Conservation (phyloP, 345 rosid species). For the Pistacia vera region DNA sequence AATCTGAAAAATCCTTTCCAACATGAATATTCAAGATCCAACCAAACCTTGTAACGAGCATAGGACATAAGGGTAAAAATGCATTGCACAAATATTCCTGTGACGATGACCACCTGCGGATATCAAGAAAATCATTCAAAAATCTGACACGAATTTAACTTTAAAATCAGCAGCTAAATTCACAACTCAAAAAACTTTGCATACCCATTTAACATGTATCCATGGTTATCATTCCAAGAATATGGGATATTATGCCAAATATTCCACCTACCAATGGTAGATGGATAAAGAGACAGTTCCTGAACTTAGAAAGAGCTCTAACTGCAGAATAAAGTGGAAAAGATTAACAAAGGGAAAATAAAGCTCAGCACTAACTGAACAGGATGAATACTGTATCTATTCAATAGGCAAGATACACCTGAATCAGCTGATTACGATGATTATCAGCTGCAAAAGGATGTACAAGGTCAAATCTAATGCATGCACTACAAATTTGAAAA, state of each 20-base stretch:
- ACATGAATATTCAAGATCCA: slow-evolving; percentile 68
- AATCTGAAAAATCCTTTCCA: neutral
- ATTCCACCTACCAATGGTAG: slow-evolving; percentile 78
- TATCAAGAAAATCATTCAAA: slow-evolving; percentile 5
- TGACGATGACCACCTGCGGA: slow-evolving; percentile 61
- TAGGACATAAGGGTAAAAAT: slow-evolving; percentile 68
- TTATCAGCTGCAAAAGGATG: slow-evolving; percentile 74
- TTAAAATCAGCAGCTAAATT: slow-evolving; percentile 8
- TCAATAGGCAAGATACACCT: slow-evolving; percentile 40
- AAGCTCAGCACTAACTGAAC: slow-evolving; percentile 63
- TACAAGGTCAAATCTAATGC: slow-evolving; percentile 1
- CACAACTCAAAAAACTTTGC: slow-evolving; percentile 13
- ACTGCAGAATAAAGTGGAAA: slow-evolving; percentile 44
- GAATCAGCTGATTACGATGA: slow-evolving; percentile 98
- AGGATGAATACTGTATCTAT: slow-evolving; percentile 61
- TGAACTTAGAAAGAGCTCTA: slow-evolving; percentile 77
- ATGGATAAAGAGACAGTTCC: slow-evolving; percentile 76
- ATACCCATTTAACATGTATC: slow-evolving; percentile 85
- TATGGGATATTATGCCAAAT: slow-evolving; percentile 96
- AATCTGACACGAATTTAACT: neutral
- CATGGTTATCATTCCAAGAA: slow-evolving; percentile 68
- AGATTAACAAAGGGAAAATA: neutral
- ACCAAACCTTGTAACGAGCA: slow-evolving; percentile 87
- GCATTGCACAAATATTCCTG: slow-evolving; percentile 46
- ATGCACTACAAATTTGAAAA: neutral